A percentile compares a stretch with the other conserved stretches of the same genome.
phyloP scores from a whole-genome alignment of 192 early-diverging fungal species.

The Phlyctochytrium planicorne region DNA sequence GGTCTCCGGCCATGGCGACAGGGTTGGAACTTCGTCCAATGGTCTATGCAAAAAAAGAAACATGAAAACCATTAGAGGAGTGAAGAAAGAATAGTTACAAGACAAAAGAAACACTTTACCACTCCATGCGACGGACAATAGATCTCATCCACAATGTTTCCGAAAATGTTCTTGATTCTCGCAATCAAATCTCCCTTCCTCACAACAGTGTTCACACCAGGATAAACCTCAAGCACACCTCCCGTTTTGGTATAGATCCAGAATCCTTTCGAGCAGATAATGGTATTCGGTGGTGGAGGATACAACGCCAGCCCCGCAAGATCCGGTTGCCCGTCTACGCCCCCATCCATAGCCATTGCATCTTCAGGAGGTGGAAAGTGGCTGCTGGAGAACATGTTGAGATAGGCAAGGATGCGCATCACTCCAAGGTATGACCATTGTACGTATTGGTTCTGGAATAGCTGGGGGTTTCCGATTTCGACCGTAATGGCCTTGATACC shows the following conservation, averaged over 20 bases:
- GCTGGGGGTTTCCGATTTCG: slow-evolving; percentile 83
- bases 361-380: no score
- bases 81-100: no score
- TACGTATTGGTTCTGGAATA: slow-evolving; percentile 83
- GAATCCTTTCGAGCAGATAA: slow-evolving; percentile 52
- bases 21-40: slow-evolving; percentile 84
- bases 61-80: no score
- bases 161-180: slow-evolving; percentile 84
- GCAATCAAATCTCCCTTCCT: slow-evolving; percentile 84
- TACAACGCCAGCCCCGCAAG: slow-evolving; percentile 7
- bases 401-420: slow-evolving; percentile 63
- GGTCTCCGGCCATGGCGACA: slow-evolving; percentile 82
- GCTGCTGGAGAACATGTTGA: slow-evolving; percentile 54
- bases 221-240: slow-evolving; percentile 83
- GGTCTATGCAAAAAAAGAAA: slow-evolving; percentile 19
- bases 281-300: slow-evolving; percentile 42
- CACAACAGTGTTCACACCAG: slow-evolving; percentile 77
- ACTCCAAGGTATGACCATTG: slow-evolving; percentile 68
- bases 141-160: slow-evolving; percentile 80
- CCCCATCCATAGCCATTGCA: not conserved
- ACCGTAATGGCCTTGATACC: slow-evolving; percentile 88
- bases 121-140: slow-evolving; percentile 78
- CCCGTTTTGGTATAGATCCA: slow-evolving; percentile 89
- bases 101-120: no score
- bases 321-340: not conserved